Base-by-base conservation (phyloP, 2,329 filamentous ascomycete genomes). In the Piedraia hortae region DNA sequence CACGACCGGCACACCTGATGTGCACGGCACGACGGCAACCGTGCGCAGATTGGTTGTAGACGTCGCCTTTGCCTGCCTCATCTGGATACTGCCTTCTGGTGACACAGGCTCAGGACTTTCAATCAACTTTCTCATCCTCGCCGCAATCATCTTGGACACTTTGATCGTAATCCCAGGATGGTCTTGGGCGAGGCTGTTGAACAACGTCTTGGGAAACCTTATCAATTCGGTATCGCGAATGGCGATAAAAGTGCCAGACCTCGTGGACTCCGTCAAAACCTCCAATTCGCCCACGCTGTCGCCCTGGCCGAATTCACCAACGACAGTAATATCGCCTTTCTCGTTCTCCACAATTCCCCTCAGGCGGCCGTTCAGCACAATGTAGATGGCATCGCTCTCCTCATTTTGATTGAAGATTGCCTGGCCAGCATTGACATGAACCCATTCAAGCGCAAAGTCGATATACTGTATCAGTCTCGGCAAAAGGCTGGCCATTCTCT, bases 131-230 rank as follows among this genome's bases (percentile, higher is more conserved):
- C 82, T 60, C 85, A 97, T 93, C 3, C 85, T 66, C 16, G 80
- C 78, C 0, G 85, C 85, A 36, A 97, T 91, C 34, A 97, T 85
- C 45, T 93, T 97, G 2, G 85, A 93, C 13, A 97, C 89, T 45
- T 93, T 91, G 44, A 97, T 93, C 0, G 85, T 93, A 38, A 97
- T 97, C 19, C 78, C 88, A 4, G 85, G 85, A 38, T 97, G 85
- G 39, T 97, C 85, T 39, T 90, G 71, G 1, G 85, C 85, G 23
- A 97, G 60, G 39, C 85, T 97, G 52, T 97, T 97, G 54, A 97
- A 97, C 1, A 97, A 51, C 0, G 77, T 90, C 26, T 82, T 73
- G 1, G 85, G 85, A 28, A 97, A 90, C 36, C 90, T 93, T 26
- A 88, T 82, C 13, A 97, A 51, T 41, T 97, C 85, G 0, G 85